Base-by-base conservation (phyloP, 768 basidiomycete genomes). In the Pholiota molesta region DNA sequence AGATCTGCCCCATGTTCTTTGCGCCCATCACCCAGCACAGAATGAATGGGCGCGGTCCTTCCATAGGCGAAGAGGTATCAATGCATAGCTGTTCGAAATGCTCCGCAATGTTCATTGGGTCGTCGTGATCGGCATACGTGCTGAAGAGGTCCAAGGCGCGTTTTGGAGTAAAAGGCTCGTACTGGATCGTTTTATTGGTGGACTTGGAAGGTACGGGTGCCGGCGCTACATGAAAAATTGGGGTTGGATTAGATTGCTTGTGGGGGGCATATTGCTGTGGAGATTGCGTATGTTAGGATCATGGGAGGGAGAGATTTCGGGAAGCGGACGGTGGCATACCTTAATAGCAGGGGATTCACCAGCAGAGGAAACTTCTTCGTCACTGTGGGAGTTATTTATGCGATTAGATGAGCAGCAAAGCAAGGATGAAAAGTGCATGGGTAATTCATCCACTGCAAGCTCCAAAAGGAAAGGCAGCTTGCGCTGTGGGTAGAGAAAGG, bases 21-120 rank as follows among this genome's bases (percentile, higher is more conserved):
- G 89, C 82, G 51, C 82, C 78, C 59, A 91, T 73, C 66, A 90
- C 88, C 92, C 92, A 94, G 23, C 90, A 84, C 14, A 94, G 77
- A 17, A 94, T 78, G 57, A 94, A 78, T 19, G 91, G 89, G 63
- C 85, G 74, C 6, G 88, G 79, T 31, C 91, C 90, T 19, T 94
- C 92, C 72, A 95, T 76, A 0, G 90, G 79, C 51, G 94, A 82
- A n/a, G 83, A 76, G 13, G 87, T 84, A 63, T 93, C 90, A 26
- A 65, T 79, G 74, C 90, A 95, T 29, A 95, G 74, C 56, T 75
- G 78, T 72, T 89, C 86, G 64, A 94, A 86, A 2, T 91, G 91
- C 61, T 87, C 90, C 0, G 86, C 88, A 66, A 95, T 92, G 47
- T 83, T 76, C 51, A 75, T 69, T 13, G 84, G 77, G 26, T 80